A percentile compares a stretch with the other conserved stretches of the same genome.
These are phyloP conservation scores for Hyaloperonospora brassicae DNA, from an alignment of 352 stramenopile species.

Conservation along the genomic window DNA sequence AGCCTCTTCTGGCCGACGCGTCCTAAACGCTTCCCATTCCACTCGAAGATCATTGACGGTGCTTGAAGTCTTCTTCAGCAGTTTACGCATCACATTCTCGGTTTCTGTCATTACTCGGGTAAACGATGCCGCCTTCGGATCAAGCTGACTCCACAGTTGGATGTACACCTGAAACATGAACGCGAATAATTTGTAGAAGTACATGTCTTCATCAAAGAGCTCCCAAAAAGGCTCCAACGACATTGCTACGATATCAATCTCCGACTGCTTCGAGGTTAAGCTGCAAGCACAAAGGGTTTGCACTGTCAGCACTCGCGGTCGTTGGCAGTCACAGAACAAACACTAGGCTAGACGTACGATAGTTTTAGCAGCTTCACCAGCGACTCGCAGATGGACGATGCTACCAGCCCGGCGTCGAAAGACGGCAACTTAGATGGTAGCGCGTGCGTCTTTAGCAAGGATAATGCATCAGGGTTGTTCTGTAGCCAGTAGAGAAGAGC, in stretches of 20 bases:
- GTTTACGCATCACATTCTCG: slow-evolving; percentile 49
- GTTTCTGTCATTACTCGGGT: slow-evolving; percentile 76
- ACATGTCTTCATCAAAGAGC: slow-evolving; percentile 70
- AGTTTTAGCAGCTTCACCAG: slow-evolving; percentile 69
- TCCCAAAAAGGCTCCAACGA: slow-evolving; percentile 80
- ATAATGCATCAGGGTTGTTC: slow-evolving; percentile 36
- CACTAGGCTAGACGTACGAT: slow-evolving; percentile 33
- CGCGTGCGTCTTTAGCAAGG: slow-evolving; percentile 43
- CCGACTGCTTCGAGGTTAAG: slow-evolving; percentile 44
- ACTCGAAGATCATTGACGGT: slow-evolving; percentile 53
- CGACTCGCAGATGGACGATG: slow-evolving; percentile 59
- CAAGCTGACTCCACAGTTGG: slow-evolving; percentile 52
- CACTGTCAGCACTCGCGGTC: slow-evolving; percentile 10
- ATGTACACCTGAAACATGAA: slow-evolving; percentile 75
- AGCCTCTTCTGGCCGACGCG: slow-evolving; percentile 19
- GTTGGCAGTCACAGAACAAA: background rate
- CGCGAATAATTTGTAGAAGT: slow-evolving; percentile 73
- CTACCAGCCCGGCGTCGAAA: slow-evolving; percentile 63
- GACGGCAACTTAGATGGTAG: slow-evolving; percentile 47
- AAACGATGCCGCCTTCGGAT: slow-evolving; percentile 64
- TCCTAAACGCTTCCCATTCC: slow-evolving; percentile 58
- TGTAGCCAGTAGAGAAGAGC: slow-evolving; percentile 62
- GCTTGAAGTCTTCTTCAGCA: slow-evolving; percentile 52
- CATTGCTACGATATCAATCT: slow-evolving; percentile 69
- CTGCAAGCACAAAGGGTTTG: slow-evolving; percentile 18